phyloP scores from a whole-genome alignment of 164 flowering plant species.

The Nymphaea colorata region DNA sequence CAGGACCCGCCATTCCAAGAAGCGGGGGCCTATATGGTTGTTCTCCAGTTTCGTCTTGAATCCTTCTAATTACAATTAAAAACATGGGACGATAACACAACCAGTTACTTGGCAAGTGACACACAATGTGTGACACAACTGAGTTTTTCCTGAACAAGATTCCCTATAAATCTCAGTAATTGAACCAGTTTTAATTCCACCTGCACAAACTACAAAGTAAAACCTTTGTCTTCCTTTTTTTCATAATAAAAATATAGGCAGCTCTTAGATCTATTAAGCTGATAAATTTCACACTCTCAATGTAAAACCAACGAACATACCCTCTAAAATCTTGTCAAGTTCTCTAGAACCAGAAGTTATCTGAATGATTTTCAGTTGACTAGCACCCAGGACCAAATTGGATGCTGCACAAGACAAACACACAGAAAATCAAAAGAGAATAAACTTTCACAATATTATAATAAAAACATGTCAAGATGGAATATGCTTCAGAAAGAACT shows the following conservation, averaged over 20 bases:
- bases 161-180: conserved; percentile 93
- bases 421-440: conserved; percentile 3
- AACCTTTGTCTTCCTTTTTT: too few relatives aligned
- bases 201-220: conserved; percentile 18
- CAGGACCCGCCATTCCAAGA: too few relatives aligned
- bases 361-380: conserved; percentile 82
- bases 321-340: conserved; percentile 59
- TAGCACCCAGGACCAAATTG: conserved; percentile 83
- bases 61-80: too few relatives aligned
- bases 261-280: too few relatives aligned
- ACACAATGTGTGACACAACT: conserved; percentile 87
- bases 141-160: conserved; percentile 92
- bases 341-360: conserved; percentile 91
- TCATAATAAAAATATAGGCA: too few relatives aligned
- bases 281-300: too few relatives aligned
- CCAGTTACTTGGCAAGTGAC: conserved; percentile 86
- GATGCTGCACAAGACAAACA: conserved; percentile 39
- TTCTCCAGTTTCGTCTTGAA: too few relatives aligned
- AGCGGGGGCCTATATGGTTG: too few relatives aligned
- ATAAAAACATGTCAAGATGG: background rate
- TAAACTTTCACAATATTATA: background rate
- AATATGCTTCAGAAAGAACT: background rate
- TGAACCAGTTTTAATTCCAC: conserved; percentile 91
- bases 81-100: background rate
- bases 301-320: too few relatives aligned